Base-by-base conservation (phyloP, 495 filamentous ascomycete species). In the Delitschia confertaspora region DNA sequence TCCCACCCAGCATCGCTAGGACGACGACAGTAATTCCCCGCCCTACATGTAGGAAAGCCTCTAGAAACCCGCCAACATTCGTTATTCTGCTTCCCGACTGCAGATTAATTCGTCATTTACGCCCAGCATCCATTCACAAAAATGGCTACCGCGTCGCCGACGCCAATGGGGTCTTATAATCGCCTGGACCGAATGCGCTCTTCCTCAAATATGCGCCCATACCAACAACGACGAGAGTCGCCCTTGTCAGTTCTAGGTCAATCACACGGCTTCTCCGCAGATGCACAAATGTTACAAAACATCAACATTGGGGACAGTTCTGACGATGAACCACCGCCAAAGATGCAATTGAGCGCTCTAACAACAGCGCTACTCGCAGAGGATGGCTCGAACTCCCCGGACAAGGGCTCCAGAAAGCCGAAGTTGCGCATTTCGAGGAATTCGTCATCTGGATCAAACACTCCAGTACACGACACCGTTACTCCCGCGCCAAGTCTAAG, bases 271-370 rank as follows among this genome's bases (percentile, higher is more conserved):
- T 63, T 65, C 36, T 44, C 53, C 14, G 47, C 61, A 6, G 42
- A 58, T 36, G 60, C 59, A 40, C 53, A 52, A 6, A 47, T 55
- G 44, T 38, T 63, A 37, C 60, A 61, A 34, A 49, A 57, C 29
- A 59, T 67, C 23, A 45, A 56, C 24, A 52, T 63, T 27, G 61
- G 62, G 42, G 64, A 65, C 49, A 60, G 55, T 32, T 64, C 61
- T 8, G 64, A 67, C 45, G 63, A 63, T 38, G 64, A 67, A 30
- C 51, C 58, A 3, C 61, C 60, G 10, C 60, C 59, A 17, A 54
- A 60, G 11, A 61, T 64, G 53, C 62, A 64, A 37, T 57, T 67
- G 23, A 65, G 58, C 34, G 61, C 62, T n/a, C 40, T 61, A 24
- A 64, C 62, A 18, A 59, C 60, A 24, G 62, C 63, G 11, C 37